Evolutionary conservation across 2,329 filamentous ascomycete species (phyloP), one percentile per base, ranked within the genome.

Genomic region (Fusarium equiseti): DNA sequence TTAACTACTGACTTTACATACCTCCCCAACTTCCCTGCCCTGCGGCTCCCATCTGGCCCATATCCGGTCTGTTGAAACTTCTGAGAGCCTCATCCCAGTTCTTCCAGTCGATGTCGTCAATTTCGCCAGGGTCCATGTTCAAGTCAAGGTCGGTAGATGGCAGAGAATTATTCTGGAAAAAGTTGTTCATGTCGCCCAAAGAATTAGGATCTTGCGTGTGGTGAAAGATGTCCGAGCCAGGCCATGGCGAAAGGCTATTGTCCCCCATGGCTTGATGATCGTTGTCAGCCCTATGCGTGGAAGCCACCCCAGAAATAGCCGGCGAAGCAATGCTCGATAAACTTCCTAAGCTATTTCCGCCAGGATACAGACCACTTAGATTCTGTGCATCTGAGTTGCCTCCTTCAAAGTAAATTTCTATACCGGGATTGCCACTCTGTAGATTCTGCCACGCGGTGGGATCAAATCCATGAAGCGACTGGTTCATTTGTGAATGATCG

Each of bases 101-200:
- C 31, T 66, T 55, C 69, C 69, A 72, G 10, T 72, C 69, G 4
- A 72, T 72, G 8, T 72, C 69, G 6, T 63, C 69, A n/a, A 72
- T 55, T 22, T 72, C 69, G 3, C 66, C 61, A 12, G 70, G 60
- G 10, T 72, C 69, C 32, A 67, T 60, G 8, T 55, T 59, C 18
- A 72, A 24, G 29, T 72, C 69, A 22, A 71, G 52, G 3, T 53
- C 38, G 6, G 35, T n/a, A 22, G 52, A 24, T 6, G 51, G 24
- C 0, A 55, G 27, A 13, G 26, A 12, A 9, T 38, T 44, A 15
- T 59, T 29, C 18, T 65, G 68, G 12, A 71, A 71, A 8, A 58
- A 18, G 2, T 52, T 53, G 7, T 58, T 38, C 6, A 69, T 57
- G n/a, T 58, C 59, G 3, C 40, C 55, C 5, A 69, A 15, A 52